Base-by-base conservation (phyloP, 495 filamentous ascomycete genomes). In the Aspergillus avenaceus region DNA sequence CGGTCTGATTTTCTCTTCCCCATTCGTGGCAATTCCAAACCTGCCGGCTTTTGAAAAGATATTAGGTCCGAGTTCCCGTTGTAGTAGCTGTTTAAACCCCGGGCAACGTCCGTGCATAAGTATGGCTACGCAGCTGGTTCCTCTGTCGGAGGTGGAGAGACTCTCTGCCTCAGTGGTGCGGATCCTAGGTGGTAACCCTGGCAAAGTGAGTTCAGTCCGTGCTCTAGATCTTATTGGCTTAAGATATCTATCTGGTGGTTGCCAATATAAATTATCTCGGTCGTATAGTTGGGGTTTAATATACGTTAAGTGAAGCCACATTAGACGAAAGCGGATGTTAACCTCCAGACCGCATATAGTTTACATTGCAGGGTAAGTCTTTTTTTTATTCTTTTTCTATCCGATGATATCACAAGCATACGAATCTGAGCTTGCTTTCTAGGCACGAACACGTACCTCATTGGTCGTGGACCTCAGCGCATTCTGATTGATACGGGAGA, bases 361-460 rank as follows among this genome's bases (percentile, higher is more conserved):
- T 79, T 34, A 80, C 75, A 21, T 58, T 80, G 19, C 77, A 80
- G 76, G 76, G 77, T 77, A 49, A 24, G 53, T 37, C 8, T 9
- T 8, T 18, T 40, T 19, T 12, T 14, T n/a, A 21, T 2, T 25
- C 25, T 3, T n/a, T 55, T 14, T 3, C 21, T 22, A 18, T 36
- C 36, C 21, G 8, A 6, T 12, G 4, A 4, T 2, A 6, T 24
- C 12, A 16, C 12, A 29, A 41, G 14, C 7, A 9, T 34, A 16
- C 41, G 37, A 46, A 34, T 19, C 29, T 49, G 26, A 47, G 45
- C 41, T 26, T 2, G 5, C 34, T 44, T 28, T 8, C n/a, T 49
- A 83, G 85, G 85, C 49, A 95, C 90, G 45, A 95, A 96, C 65
- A 96, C 90, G 32, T 96, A 93, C 63, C 74, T 96, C 13, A 55